Percentiles rank a stretch among this genome's conserved stretches.
Conservation (phyloP, 352 stramenopile species). For the Salisapilia sapeloensis region DNA sequence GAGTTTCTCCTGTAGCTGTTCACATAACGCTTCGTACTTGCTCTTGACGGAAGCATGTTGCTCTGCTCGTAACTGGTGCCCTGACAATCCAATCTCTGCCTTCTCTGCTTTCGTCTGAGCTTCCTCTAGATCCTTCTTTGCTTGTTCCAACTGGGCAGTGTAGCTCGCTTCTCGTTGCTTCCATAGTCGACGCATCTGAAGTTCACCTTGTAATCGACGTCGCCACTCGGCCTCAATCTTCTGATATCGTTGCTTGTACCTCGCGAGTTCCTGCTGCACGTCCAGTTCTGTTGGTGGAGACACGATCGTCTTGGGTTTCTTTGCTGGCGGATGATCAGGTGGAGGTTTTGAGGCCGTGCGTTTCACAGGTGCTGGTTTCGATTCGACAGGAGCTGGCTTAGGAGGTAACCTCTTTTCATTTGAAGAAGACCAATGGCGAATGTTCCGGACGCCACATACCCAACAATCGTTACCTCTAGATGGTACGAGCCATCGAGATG, state of each 20-base stretch:
- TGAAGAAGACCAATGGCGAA: conserved; percentile 29
- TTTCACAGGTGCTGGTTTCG: background rate
- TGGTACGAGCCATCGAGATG: conserved; percentile 49
- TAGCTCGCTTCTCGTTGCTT: conserved; percentile 65
- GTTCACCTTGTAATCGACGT: conserved; percentile 52
- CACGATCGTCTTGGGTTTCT: conserved; percentile 2
- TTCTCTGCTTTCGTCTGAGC: conserved; percentile 50
- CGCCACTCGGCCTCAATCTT: conserved; percentile 71
- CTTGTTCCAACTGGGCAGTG: conserved; percentile 33
- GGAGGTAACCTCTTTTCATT: background rate
- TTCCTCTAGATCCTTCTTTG: conserved; percentile 18
- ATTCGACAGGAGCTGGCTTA: background rate
- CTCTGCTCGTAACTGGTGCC: conserved; percentile 48
- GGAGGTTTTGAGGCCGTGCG: conserved; percentile 1
- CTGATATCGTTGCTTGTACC: conserved; percentile 66
- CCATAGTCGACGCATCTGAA: conserved; percentile 62
- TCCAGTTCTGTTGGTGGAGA: conserved; percentile 5
- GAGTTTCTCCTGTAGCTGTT: conserved; percentile 59
- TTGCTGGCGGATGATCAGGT: conserved; percentile 1
- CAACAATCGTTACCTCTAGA: conserved; percentile 37
- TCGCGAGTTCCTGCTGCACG: conserved; percentile 32
- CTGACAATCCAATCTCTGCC: conserved; percentile 37
- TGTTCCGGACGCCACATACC: conserved; percentile 62
- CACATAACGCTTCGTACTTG: conserved; percentile 55
- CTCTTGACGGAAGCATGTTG: conserved; percentile 64